Percentiles rank a stretch among this genome's conserved stretches.
These are phyloP conservation scores for Tricholoma saponaceum DNA, from an alignment of 768 basidiomycete genomes.

Conservation along the genomic window DNA sequence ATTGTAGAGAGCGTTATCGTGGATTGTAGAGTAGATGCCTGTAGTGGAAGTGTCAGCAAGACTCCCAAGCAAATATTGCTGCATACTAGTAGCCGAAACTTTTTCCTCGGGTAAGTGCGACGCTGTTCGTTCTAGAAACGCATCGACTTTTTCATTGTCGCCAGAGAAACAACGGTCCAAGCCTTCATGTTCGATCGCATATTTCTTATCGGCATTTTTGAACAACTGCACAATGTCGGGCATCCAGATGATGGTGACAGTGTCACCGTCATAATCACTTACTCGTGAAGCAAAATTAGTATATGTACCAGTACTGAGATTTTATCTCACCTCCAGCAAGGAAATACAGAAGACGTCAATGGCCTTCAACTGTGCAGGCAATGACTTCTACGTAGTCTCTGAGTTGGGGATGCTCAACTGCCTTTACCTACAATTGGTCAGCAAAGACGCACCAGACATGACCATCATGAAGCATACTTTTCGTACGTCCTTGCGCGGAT, in stretches of 20 bases:
- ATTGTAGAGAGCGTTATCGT: constrained; percentile 51
- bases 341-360: constrained; percentile 56
- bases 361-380: constrained; percentile 47
- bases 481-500: constrained; percentile 71
- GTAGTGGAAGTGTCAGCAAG: constrained; percentile 42
- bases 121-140: constrained; percentile 33
- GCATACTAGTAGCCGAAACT: constrained; percentile 36
- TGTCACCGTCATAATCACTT: constrained; percentile 77
- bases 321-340: constrained; percentile 52
- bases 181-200: constrained; percentile 43
- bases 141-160: constrained; percentile 35
- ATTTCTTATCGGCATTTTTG: constrained; percentile 44
- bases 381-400: constrained; percentile 54
- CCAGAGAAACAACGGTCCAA: constrained; percentile 40
- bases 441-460: background rate
- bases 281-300: background rate
- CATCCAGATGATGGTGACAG: constrained; percentile 53
- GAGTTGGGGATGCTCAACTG: constrained; percentile 49
- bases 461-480: constrained; percentile 39
- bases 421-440: constrained; percentile 40
- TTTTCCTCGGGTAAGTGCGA: constrained; percentile 17
- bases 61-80: constrained; percentile 47
- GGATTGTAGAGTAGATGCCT: constrained; percentile 52
- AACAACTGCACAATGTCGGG: constrained; percentile 52
- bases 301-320: background rate